Conservation (phyloP, 176 grass and related monocot genomes). For the Bolboschoenus planiculmis region DNA sequence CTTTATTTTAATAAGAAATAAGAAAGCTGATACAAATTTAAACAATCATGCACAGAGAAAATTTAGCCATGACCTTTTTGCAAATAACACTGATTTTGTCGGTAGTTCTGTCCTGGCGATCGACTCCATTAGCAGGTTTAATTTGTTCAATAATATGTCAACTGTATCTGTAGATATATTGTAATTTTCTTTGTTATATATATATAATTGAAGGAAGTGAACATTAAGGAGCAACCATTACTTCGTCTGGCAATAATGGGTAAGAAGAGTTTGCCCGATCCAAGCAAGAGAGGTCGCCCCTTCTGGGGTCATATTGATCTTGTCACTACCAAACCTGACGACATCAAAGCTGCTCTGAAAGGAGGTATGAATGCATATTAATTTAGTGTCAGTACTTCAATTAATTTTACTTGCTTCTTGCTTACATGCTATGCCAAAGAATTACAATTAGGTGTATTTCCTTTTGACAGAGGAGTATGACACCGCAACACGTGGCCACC, state of each 20-base stretch:
- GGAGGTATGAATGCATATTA: constrained; percentile 28
- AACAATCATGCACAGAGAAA: background rate
- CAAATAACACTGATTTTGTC: background rate
- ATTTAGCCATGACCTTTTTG: background rate
- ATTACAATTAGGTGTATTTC: background rate
- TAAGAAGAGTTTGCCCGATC: constrained; percentile 72
- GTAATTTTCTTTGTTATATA: background rate
- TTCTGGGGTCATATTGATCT: constrained; percentile 81
- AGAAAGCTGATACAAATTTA: background rate
- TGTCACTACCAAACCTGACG: constrained; percentile 47
- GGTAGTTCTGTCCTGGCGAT: background rate
- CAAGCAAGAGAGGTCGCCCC: constrained; percentile 41
- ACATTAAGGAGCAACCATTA: constrained; percentile 47
- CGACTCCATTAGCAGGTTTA: background rate
- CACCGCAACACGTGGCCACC: constrained; percentile 55
- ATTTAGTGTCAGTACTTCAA: background rate
- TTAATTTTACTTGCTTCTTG: background rate
- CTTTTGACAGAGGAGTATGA: constrained; percentile 43
- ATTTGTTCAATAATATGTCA: background rate
- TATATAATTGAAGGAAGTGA: constrained; percentile 46
- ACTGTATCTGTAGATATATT: background rate
- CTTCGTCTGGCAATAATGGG: constrained; percentile 69
- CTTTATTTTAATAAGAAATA: no score
- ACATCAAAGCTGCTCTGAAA: constrained; percentile 55
- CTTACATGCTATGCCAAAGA: background rate